A percentile compares a stretch with the other conserved stretches of the same genome.
Evolutionary conservation across 768 basidiomycete genomes (phyloP).

Genomic region (Leccinum longicurvipes): DNA sequence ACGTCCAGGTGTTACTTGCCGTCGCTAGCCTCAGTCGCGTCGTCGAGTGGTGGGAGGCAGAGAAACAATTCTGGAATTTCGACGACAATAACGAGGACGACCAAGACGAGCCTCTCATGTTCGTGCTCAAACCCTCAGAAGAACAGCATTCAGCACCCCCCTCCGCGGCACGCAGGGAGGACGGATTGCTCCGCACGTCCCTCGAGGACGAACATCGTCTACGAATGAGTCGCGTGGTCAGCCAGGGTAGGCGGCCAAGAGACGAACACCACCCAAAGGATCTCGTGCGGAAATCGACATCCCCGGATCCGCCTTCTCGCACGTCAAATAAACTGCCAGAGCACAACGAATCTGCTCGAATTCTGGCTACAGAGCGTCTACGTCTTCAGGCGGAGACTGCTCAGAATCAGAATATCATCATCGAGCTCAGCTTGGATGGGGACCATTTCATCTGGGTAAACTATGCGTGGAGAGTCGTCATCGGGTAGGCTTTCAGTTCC

Average conservation of each 20-base stretch:
- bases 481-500: constrained; percentile 58
- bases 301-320: constrained; percentile 36
- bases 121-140: constrained; percentile 87
- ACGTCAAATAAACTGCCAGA: constrained; percentile 49
- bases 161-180: constrained; percentile 36
- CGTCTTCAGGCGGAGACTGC: constrained; percentile 91
- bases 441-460: constrained; percentile 96
- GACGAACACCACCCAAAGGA: constrained; percentile 56
- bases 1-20: constrained; percentile 93
- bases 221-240: constrained; percentile 47
- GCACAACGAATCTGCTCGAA: constrained; percentile 70
- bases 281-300: constrained; percentile 36
- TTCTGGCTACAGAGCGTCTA: constrained; percentile 85
- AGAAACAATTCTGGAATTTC: constrained; percentile 99
- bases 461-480: constrained; percentile 90
- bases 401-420: constrained; percentile 92
- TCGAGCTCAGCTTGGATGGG: constrained; percentile 92
- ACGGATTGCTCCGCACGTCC: constrained; percentile 36
- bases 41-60: constrained; percentile 99
- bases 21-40: constrained; percentile 95
- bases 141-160: constrained; percentile 45
- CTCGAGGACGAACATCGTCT: constrained; percentile 37
- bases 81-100: constrained; percentile 89
- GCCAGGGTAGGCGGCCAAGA: constrained; percentile 52
- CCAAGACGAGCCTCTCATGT: constrained; percentile 86